These are phyloP conservation scores for Wickerhamomyces xylosicus DNA, from an alignment of 805 yeast species.

Conservation along the genomic window DNA sequence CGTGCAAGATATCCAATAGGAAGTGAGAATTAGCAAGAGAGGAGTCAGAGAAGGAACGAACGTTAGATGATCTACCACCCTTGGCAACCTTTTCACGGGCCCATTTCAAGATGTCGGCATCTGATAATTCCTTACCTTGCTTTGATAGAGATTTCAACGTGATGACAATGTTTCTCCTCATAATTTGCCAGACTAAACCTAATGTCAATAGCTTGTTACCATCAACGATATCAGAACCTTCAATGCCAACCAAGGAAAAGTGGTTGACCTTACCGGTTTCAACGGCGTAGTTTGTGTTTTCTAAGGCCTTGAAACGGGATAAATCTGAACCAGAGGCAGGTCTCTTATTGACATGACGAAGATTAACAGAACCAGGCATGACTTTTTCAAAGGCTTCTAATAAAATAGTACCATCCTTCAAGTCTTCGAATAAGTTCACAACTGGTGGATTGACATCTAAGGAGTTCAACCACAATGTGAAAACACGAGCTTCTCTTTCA, in stretches of 20 bases:
- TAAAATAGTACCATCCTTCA: conserved; percentile 83
- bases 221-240: conserved; percentile 94
- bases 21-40: conserved; percentile 70
- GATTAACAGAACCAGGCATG: conserved; percentile 82
- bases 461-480: conserved; percentile 94
- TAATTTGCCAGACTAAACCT: conserved; percentile 95
- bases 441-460: conserved; percentile 95
- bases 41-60: conserved; percentile 81
- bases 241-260: conserved; percentile 94
- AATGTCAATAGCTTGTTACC: conserved; percentile 83
- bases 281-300: conserved; percentile 97
- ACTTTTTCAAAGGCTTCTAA: conserved; percentile 94
- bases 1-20: conserved; percentile 82
- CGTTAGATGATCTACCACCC: conserved; percentile 67
- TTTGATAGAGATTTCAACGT: conserved; percentile 68
- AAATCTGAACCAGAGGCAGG: conserved; percentile 70
- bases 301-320: conserved; percentile 88
- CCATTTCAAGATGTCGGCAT: conserved; percentile 85
- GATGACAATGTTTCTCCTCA: conserved; percentile 89
- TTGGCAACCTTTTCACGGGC: conserved; percentile 78
- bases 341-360: conserved; percentile 71
- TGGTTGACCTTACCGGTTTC: conserved; percentile 88
- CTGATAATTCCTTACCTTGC: conserved; percentile 63
- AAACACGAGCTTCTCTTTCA: conserved; percentile 97
- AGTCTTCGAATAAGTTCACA: conserved; percentile 82